Conservation (phyloP, 2,329 filamentous ascomycete genomes). For the Colletotrichum paranaense region DNA sequence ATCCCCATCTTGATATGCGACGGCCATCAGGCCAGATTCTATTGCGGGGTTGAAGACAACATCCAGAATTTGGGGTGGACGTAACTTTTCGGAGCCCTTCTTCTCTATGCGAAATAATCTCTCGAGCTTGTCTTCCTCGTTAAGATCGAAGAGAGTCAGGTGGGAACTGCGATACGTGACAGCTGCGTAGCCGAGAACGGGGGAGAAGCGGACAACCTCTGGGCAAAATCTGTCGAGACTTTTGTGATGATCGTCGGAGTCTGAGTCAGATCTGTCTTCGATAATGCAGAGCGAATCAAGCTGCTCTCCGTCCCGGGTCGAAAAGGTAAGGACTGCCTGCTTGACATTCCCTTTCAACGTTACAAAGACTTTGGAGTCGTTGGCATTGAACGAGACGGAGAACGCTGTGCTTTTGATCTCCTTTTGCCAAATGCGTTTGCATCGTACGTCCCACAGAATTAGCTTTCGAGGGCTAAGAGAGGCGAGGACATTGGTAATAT, state of each 20-base stretch:
- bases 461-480: not conserved
- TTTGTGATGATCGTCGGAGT: too few species aligned
- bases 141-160: not conserved
- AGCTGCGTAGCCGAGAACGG: too few species aligned
- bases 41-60: conserved; percentile 36
- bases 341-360: not conserved
- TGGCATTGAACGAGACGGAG: not conserved
- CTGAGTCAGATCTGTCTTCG: too few species aligned
- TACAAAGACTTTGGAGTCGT: not conserved
- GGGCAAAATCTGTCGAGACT: too few species aligned
- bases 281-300: not conserved
- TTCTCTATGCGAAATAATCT: conserved; percentile 25
- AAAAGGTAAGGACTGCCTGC: not conserved
- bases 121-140: not conserved
- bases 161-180: not conserved
- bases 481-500: not conserved
- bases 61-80: not conserved
- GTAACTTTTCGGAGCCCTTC: conserved; percentile 34
- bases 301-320: not conserved
- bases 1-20: conserved; percentile 38
- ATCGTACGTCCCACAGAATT: not conserved
- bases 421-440: not conserved
- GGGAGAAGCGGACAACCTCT: too few species aligned
- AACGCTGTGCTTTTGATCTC: not conserved
- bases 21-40: conserved; percentile 37